Evolutionary conservation across 169 alveolate genomes (phyloP), one percentile per base, ranked within the genome.

Genomic region (Plasmodium chabaudi): DNA sequence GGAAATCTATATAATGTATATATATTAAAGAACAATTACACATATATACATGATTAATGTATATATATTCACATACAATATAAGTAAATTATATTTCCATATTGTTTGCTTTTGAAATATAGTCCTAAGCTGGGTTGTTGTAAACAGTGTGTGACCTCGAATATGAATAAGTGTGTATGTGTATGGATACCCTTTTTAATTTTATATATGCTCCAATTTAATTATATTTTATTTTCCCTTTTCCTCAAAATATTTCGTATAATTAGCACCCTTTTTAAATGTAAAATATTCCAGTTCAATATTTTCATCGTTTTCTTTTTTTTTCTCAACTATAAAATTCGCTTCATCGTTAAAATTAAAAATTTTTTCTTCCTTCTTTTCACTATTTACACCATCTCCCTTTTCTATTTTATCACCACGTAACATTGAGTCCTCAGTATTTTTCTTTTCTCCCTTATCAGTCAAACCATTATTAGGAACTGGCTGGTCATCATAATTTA

Each of bases 251-350:
- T 21, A 82, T 67, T 53, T 82, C 19, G 90, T 82, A 65, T 82
- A 82, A 67, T 82, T 67, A 9, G 90, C 82, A 27, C 90, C 90
- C 49, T 82, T 82, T 67, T 65, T 82, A 65, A 82, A 82, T n/a
- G 90, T 82, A 44, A 51, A 82, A 67, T 82, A 82, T 67, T 82
- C 84, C 15, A 67, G 61, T 70, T 82, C 59, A 21, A 82, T 34
- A 15, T 67, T 25, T 47, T 82, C 90, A 53, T 27, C 42, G 27
- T 82, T 67, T 56, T 82, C 90, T 19, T 82, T 82, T 61, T 82
- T 82, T 59, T 82, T 67, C 34, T 82, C 90, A 19, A 82, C 57
- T 39, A 82, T 82, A 59, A 53, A 82, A 82, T 82, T 65, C 6
- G 71, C 17, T 23, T 82, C 90, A 3, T 82, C 84, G 1, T 59